Evolutionary conservation across 768 basidiomycete species (phyloP), one percentile per base, ranked within the genome.

Genomic region (Clitopilus passeckerianus): DNA sequence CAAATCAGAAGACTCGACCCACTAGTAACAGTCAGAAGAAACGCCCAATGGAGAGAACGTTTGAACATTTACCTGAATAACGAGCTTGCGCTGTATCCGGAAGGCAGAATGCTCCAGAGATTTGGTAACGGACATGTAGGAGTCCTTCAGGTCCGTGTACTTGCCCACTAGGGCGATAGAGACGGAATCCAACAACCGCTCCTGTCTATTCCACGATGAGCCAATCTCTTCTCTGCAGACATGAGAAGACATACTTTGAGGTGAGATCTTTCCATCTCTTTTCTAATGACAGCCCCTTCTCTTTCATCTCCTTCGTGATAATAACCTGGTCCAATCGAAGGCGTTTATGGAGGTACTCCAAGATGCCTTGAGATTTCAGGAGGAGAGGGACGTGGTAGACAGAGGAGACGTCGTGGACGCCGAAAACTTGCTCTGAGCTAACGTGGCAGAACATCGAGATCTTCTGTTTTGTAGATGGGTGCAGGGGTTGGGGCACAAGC

Each of bases 391-490:
- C 96, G 68, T 98, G 96, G 72, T 99, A 99, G 34, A 98, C 94
- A 37, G 95, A 97, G 8, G 90, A 87, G 53, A 98, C 93, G 69
- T 98, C 94, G 70, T 98, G 96, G 6, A 98, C 91, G 57, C 95
- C 96, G 55, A 99, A 81, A 41, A 98, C 96, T 67, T 93, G 91
- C 66, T 92, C 87, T 2, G 88, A 78, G 2, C 86, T 77, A 65
- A 99, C 96, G 67, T 99, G 96, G 74, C 96, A 98, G 81, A 98
- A 98, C 95, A 98, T 98, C 61, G 93, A 94, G 43, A 99, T 96
- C 73, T 99, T 99, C 68, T 88, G 83, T 74, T 95, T 96, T 34
- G 95, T 96, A 0, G 90, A 82, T 15, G 84, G 80, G 57, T 89
- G 84, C n/a, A 99, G 79, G 0, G 91, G 88, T 62, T 90, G 82